These are phyloP conservation scores for Cornus suecica DNA, from an alignment of 148 eudicot genomes.

Conservation along the genomic window DNA sequence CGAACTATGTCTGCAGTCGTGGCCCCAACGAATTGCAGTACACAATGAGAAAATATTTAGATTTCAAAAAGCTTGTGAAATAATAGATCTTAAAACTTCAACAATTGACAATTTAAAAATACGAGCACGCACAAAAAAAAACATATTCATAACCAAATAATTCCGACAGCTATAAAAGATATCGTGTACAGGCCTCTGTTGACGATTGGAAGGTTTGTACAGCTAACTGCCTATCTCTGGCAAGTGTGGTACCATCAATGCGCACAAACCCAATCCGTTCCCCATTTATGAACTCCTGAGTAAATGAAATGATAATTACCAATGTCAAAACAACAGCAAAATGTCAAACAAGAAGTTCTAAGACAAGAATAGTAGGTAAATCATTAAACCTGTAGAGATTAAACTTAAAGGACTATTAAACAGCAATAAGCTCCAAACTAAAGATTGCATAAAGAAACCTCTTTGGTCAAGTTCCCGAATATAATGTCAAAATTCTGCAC, in stretches of 20 bases:
- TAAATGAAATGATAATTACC: background rate
- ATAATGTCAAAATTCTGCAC: background rate
- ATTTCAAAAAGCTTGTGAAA: background rate
- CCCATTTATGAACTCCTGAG: constrained; percentile 70
- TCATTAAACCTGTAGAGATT: background rate
- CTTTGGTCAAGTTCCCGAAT: background rate
- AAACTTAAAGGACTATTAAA: background rate
- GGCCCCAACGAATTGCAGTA: too few relatives aligned
- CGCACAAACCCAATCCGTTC: constrained; percentile 80
- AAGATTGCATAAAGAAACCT: background rate
- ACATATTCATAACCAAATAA: background rate
- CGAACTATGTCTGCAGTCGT: too few relatives aligned
- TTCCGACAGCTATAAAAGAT: constrained; percentile 1
- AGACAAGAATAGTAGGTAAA: background rate
- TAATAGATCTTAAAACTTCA: background rate
- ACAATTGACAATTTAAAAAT: background rate
- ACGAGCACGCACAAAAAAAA: background rate
- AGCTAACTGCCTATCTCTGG: constrained; percentile 71
- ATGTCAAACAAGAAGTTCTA: constrained; percentile 1
- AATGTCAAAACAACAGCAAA: constrained; percentile 11
- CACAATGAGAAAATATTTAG: too few relatives aligned
- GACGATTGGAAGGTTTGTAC: constrained; percentile 70
- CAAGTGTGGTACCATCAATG: constrained; percentile 61
- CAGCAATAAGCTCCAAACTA: background rate
- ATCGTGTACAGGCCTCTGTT: constrained; percentile 47